Percentiles rank a stretch among this genome's conserved stretches.
These are phyloP conservation scores for Helianthus tuberosus DNA, from an alignment of 129 eudicot species.

Conservation along the genomic window DNA sequence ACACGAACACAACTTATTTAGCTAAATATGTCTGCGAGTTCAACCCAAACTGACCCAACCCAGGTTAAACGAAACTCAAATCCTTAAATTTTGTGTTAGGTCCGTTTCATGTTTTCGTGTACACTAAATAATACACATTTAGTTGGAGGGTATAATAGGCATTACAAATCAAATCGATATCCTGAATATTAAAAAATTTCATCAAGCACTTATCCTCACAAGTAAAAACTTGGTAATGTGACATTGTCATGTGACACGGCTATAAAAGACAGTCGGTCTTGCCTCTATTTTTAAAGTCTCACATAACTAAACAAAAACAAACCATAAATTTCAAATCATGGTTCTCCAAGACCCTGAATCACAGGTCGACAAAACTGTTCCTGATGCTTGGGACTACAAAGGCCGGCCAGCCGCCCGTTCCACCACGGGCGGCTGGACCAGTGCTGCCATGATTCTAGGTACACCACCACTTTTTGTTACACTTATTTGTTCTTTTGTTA, in stretches of 20 bases:
- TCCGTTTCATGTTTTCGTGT: no score
- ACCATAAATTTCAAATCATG: constrained; percentile 26
- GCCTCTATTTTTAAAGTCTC: constrained; percentile 3
- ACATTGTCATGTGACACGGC: constrained; percentile 13
- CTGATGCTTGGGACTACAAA: constrained; percentile 89
- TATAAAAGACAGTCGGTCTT: constrained; percentile 39
- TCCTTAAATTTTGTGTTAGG: no score
- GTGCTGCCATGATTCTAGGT: constrained; percentile 95
- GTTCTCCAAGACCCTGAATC: constrained; percentile 45
- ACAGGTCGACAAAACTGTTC: constrained; percentile 51
- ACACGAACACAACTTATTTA: no score
- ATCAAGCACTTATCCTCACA: background rate
- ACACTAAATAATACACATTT: no score
- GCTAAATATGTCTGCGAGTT: no score
- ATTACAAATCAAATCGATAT: no score
- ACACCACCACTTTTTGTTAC: background rate
- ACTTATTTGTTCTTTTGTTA: background rate
- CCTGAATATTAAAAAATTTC: no score
- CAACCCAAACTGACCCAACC: no score
- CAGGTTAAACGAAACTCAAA: no score
- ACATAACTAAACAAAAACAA: background rate
- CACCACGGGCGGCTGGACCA: constrained; percentile 89
- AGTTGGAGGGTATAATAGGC: no score
- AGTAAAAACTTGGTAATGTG: background rate
- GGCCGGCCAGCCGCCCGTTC: constrained; percentile 68